Conservation (phyloP, 495 filamentous ascomycete genomes). For the Corynascus novoguineensis region DNA sequence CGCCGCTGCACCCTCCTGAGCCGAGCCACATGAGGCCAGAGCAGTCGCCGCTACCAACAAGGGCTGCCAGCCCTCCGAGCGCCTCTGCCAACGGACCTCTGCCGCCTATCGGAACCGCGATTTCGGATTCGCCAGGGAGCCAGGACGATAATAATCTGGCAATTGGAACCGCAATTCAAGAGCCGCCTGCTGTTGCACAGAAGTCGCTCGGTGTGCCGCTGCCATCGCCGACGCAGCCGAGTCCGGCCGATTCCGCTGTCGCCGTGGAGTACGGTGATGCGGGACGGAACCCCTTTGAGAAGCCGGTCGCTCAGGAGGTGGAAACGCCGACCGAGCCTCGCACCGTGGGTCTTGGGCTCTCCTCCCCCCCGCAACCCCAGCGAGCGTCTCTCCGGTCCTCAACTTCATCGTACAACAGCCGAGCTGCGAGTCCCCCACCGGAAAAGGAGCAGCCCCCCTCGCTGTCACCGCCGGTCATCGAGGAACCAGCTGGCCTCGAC, state of each 20-base stretch:
- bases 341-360: constrained; percentile 21
- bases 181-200: constrained; percentile 33
- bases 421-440: constrained; percentile 8
- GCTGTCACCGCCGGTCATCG: constrained; percentile 18
- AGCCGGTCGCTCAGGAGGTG: constrained; percentile 17
- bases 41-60: constrained; percentile 2
- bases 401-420: constrained; percentile 13
- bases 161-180: constrained; percentile 30
- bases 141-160: constrained; percentile 24
- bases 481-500: constrained; percentile 27
- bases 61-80: constrained; percentile 6
- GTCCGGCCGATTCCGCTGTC: constrained; percentile 25
- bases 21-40: constrained; percentile 19
- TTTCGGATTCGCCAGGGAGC: not conserved
- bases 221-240: constrained; percentile 21
- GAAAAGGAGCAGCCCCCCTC: constrained; percentile 7
- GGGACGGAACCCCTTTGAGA: constrained; percentile 19
- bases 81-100: constrained; percentile 6
- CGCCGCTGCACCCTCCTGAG: constrained; percentile 21
- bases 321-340: constrained; percentile 14
- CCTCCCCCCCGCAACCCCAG: constrained; percentile 14
- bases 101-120: constrained; percentile 10
- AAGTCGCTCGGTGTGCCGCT: constrained; percentile 20
- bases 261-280: constrained; percentile 20
- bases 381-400: constrained; percentile 22